phyloP scores from a whole-genome alignment of 441 rosid species.

The Bruguiera hainesii region DNA sequence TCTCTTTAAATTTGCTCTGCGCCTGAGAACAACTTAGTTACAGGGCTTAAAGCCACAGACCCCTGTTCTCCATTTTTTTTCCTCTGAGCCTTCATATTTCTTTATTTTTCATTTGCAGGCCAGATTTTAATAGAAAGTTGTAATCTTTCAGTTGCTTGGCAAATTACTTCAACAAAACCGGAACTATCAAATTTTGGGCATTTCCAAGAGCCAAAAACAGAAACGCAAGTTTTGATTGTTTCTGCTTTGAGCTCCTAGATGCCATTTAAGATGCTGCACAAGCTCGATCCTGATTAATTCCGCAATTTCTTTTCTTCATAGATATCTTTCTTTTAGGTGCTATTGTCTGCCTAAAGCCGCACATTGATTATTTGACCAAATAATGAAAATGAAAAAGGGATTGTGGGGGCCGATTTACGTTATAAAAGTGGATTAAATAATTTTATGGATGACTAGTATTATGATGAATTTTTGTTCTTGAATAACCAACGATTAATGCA shows the following conservation, averaged over 20 bases:
- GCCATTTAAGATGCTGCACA: too few species aligned
- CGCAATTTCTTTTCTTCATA: neutral
- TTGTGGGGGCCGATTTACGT: neutral
- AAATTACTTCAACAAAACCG: too few species aligned
- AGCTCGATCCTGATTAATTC: neutral
- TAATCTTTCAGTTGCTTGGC: too few species aligned
- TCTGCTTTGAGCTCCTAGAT: too few species aligned
- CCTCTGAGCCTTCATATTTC: neutral
- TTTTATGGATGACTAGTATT: too few species aligned
- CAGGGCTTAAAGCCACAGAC: neutral
- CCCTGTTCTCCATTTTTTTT: neutral
- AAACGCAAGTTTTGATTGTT: too few species aligned
- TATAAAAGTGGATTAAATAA: neutral
- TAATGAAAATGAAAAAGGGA: neutral
- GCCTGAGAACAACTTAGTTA: conserved; percentile 15
- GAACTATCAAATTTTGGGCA: too few species aligned
- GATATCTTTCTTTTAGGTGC: neutral
- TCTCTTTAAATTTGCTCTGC: neutral
- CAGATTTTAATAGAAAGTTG: too few species aligned
- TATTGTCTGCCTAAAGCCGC: neutral
- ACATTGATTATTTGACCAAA: conserved; percentile 1
- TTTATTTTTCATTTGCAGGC: too few species aligned
- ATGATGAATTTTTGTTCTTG: too few species aligned
- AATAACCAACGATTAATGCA: too few species aligned
- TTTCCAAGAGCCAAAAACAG: too few species aligned